phyloP scores from a whole-genome alignment of 306 rosid genomes.

The Quercus aquifolioides region DNA sequence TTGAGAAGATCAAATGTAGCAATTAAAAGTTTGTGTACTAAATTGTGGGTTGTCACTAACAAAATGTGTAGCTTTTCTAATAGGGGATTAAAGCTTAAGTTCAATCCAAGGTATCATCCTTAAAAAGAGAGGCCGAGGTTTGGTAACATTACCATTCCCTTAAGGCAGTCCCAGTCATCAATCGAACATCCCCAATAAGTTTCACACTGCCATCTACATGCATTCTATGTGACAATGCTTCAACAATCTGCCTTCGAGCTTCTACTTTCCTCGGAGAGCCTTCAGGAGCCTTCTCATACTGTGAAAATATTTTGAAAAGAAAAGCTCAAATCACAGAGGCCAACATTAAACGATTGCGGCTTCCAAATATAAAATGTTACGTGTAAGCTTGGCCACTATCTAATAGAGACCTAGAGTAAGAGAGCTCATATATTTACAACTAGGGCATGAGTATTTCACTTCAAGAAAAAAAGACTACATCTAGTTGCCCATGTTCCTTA shows the following conservation, averaged over 20 bases:
- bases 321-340: slow-evolving; percentile 6
- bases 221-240: slow-evolving; percentile 82
- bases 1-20: too few species aligned
- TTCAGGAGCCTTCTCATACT: slow-evolving; percentile 85
- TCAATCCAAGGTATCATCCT: not conserved
- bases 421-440: not conserved
- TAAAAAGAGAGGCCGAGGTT: not conserved
- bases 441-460: too few species aligned
- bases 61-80: too few species aligned
- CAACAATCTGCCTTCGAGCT: slow-evolving; percentile 80
- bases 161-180: too few species aligned
- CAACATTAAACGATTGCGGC: not conserved
- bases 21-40: too few species aligned
- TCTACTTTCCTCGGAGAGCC: slow-evolving; percentile 61
- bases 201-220: slow-evolving; percentile 73
- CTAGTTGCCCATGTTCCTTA: too few species aligned
- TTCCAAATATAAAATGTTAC: not conserved
- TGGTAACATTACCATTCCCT: not conserved
- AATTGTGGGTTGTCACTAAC: too few species aligned
- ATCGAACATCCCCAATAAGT: slow-evolving; percentile 69
- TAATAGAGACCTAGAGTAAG: not conserved
- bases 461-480: too few species aligned
- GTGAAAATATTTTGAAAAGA: slow-evolving; percentile 30
- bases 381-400: not conserved
- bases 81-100: not conserved